Percentiles rank a stretch among this genome's conserved stretches.
Conservation (phyloP, 2,329 filamentous ascomycete genomes). For the Bipolaris sorokiniana region DNA sequence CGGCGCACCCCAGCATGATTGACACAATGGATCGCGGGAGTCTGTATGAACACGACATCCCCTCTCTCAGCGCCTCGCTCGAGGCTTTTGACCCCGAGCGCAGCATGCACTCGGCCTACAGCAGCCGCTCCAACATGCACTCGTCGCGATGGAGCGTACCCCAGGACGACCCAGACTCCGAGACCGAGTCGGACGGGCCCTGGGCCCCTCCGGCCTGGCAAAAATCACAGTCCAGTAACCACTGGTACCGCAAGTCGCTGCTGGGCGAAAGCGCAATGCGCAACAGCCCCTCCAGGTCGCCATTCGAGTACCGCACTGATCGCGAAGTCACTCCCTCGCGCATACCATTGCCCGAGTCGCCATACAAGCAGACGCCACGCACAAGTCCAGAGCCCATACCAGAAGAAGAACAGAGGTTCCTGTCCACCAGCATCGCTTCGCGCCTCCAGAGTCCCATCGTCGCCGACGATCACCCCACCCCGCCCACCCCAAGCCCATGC, state of each 20-base stretch:
- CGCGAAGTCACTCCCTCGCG: constrained; percentile 61
- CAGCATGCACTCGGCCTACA: constrained; percentile 45
- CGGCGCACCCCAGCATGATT: constrained; percentile 28
- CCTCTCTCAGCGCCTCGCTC: constrained; percentile 48
- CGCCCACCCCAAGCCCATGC: constrained; percentile 24
- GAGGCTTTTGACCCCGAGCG: constrained; percentile 49
- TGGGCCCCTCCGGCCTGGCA: constrained; percentile 72
- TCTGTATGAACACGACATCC: constrained; percentile 48
- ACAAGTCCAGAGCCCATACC: constrained; percentile 57
- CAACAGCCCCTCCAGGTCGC: constrained; percentile 59
- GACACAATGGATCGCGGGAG: constrained; percentile 43
- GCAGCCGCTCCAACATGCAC: constrained; percentile 68
- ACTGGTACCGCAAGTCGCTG: constrained; percentile 59
- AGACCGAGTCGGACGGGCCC: constrained; percentile 56
- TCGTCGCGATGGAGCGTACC: constrained; percentile 52
- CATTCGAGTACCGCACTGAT: constrained; percentile 64
- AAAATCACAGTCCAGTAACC: constrained; percentile 58
- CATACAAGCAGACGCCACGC: constrained; percentile 61
- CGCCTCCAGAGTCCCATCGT: constrained; percentile 40
- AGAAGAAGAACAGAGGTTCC: constrained; percentile 39
- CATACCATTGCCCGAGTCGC: constrained; percentile 66
- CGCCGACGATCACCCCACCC: constrained; percentile 28
- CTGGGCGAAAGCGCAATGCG: constrained; percentile 47
- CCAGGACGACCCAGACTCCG: constrained; percentile 50
- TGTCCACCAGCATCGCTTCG: constrained; percentile 43